phyloP scores from a whole-genome alignment of 2,329 filamentous ascomycete species.

The Uncinocarpus reesii region DNA sequence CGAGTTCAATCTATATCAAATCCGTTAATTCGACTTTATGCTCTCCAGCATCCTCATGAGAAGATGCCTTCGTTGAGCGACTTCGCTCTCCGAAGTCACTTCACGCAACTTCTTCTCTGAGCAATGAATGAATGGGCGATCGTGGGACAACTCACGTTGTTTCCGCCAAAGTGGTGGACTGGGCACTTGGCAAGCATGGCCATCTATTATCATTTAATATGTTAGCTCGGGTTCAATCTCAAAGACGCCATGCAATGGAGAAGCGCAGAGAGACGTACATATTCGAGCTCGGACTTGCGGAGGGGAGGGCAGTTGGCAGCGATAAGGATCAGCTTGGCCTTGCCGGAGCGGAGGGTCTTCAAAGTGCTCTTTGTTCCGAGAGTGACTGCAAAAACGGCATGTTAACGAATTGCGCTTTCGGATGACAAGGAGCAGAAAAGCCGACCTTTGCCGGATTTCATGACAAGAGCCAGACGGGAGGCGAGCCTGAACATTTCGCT shows the following conservation, averaged over 20 bases:
- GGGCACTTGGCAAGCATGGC: conserved; percentile 85
- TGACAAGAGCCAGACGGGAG: conserved; percentile 58
- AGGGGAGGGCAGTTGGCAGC: conserved; percentile 94
- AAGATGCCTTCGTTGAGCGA: conserved; percentile 16
- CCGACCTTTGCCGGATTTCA: conserved; percentile 53
- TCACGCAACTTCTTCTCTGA: conserved; percentile 17
- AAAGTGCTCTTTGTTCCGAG: conserved; percentile 83
- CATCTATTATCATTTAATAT: conserved; percentile 53
- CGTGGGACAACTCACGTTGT: conserved; percentile 71
- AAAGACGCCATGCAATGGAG: background rate
- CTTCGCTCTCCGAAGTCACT: conserved; percentile 20
- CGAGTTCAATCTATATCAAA: conserved; percentile 74
- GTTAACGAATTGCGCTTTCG: background rate
- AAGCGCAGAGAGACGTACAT: conserved; percentile 38
- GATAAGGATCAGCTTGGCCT: conserved; percentile 98
- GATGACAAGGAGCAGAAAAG: conserved; percentile 4
- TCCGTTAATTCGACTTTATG: conserved; percentile 18
- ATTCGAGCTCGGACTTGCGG: conserved; percentile 90
- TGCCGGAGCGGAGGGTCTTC: conserved; percentile 85
- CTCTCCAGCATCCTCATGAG: conserved; percentile 12
- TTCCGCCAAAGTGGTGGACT: conserved; percentile 95
- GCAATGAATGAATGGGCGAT: conserved; percentile 5
- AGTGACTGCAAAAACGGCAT: conserved; percentile 48
- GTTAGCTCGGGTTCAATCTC: conserved; percentile 2
- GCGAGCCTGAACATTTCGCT: conserved; percentile 45